Base-by-base conservation (phyloP, 768 basidiomycete genomes). In the Rhodotorula graminis region DNA sequence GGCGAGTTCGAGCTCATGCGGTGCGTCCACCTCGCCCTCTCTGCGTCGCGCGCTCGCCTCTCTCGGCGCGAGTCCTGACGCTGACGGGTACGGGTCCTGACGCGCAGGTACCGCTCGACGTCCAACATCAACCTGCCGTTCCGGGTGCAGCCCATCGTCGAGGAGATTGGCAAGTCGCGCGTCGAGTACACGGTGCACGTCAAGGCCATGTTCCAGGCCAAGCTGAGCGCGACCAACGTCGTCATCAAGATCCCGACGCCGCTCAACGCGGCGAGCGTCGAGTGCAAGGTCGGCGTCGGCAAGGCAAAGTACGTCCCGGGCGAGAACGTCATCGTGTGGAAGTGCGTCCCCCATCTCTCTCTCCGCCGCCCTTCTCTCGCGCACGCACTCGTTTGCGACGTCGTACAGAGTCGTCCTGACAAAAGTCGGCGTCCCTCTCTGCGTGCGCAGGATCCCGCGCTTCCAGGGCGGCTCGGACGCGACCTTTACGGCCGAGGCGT, bases 1-100 rank as follows among this genome's bases (percentile, higher is more conserved):
- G 96, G 96, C 40, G 96, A 99, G 81, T 99, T 99, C 77, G 96
- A 99, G 81, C 84, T 99, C 52, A 98, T 99, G 96, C 86, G 88
- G 92, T 90, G 65, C 76, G 88, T 81, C n/a, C n/a, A n/a, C 18
- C 44, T 46, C 44, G 7, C 18, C 50, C 62, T 27, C 40, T 29
- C 31, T 33, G 27, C 47, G 23, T 46, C 59, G 31, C 29, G 29
- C 61, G 47, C 42, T 44, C 29, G 19, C 11, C 27, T 27, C 29
- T 49, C 49, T 25, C 49, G 25, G 21, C 29, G 3, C 8, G 27
- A 18, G 23, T 29, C 21, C 42, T 29, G 23, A 19, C 25, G 7
- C 18, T 33, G 31, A 7, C 3, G 1, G 14, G 16, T 55, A 21
- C 40, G 37, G 8, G n/a, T n/a, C 9, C 37, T 1, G 11, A 12